Conservation (phyloP, 2,329 filamentous ascomycete species). For the Coniella vitis region DNA sequence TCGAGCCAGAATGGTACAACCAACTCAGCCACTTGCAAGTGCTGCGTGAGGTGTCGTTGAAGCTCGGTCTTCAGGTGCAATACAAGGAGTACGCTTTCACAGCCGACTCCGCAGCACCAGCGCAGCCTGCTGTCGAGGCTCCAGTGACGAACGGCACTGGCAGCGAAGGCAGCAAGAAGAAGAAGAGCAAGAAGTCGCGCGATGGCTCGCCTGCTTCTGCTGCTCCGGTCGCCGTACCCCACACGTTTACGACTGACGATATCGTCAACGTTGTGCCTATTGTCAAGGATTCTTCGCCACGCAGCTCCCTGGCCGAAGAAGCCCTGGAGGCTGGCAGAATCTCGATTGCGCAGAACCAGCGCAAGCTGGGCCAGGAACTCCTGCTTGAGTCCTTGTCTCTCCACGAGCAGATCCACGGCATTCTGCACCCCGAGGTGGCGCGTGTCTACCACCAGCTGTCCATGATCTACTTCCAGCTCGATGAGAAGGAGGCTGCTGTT, state of each 20-base stretch:
- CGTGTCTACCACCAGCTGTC: slow-evolving; percentile 91
- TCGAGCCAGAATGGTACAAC: slow-evolving; percentile 62
- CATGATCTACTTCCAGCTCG: slow-evolving; percentile 94
- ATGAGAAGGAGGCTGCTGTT: slow-evolving; percentile 92
- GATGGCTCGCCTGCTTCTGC: slow-evolving; percentile 45
- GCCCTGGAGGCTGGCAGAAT: slow-evolving; percentile 92
- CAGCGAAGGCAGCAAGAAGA: slow-evolving; percentile 40
- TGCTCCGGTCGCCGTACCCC: slow-evolving; percentile 31
- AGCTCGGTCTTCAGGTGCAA: slow-evolving; percentile 82
- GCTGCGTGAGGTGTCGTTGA: slow-evolving; percentile 80
- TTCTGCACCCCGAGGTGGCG: slow-evolving; percentile 92
- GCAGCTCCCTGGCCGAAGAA: slow-evolving; percentile 88
- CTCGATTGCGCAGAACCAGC: slow-evolving; percentile 91
- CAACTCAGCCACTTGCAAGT: slow-evolving; percentile 71
- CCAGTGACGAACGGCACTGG: slow-evolving; percentile 34
- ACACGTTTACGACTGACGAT: slow-evolving; percentile 76
- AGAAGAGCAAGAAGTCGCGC: slow-evolving; percentile 57
- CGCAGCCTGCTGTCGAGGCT: slow-evolving; percentile 23
- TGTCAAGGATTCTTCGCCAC: slow-evolving; percentile 88
- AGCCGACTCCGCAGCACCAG: slow-evolving; percentile 27
- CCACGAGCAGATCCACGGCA: slow-evolving; percentile 97
- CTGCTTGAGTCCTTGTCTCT: slow-evolving; percentile 92
- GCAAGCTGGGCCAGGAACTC: slow-evolving; percentile 91
- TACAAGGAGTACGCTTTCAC: slow-evolving; percentile 70
- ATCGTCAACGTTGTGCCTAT: slow-evolving; percentile 89